These are phyloP conservation scores for Hypoxylon sp. DNA, from an alignment of 2,329 filamentous ascomycete genomes.

Conservation along the genomic window DNA sequence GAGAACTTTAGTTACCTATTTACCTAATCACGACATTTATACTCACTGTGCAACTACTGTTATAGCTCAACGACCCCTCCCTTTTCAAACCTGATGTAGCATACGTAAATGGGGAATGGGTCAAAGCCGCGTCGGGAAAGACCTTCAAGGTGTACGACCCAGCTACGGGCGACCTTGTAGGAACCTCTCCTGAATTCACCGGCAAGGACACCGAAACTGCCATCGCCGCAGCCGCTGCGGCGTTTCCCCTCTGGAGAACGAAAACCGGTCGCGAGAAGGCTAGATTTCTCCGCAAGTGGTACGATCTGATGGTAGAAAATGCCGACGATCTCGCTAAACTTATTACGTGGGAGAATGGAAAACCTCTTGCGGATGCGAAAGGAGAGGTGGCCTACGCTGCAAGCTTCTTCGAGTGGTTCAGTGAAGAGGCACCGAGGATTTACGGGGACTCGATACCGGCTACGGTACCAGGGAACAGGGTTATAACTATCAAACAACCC, in stretches of 20 bases:
- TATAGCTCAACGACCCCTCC: constrained; percentile 80
- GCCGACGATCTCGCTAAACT: constrained; percentile 84
- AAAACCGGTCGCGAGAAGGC: constrained; percentile 82
- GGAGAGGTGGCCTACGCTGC: constrained; percentile 81
- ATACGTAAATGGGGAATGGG: constrained; percentile 95
- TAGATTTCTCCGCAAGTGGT: constrained; percentile 83
- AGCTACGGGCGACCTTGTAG: constrained; percentile 84
- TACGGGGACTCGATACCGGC: constrained; percentile 84
- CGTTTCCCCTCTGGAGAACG: constrained; percentile 78
- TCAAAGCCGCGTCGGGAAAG: constrained; percentile 86
- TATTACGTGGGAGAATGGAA: constrained; percentile 93
- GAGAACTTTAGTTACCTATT: background rate
- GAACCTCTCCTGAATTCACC: constrained; percentile 87
- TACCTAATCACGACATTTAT: background rate
- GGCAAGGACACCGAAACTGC: constrained; percentile 82
- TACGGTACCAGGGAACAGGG: constrained; percentile 78
- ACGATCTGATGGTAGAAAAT: constrained; percentile 83
- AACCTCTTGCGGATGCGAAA: constrained; percentile 81
- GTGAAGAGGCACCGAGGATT: constrained; percentile 79
- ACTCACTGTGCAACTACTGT: constrained; percentile 19
- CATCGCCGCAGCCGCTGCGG: constrained; percentile 85
- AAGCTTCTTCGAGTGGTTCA: constrained; percentile 85
- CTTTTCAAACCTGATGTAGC: constrained; percentile 86
- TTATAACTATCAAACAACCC: constrained; percentile 85
- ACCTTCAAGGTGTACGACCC: constrained; percentile 93